These are phyloP conservation scores for Glycine latifolia DNA, from an alignment of 306 rosid species.

Conservation along the genomic window DNA sequence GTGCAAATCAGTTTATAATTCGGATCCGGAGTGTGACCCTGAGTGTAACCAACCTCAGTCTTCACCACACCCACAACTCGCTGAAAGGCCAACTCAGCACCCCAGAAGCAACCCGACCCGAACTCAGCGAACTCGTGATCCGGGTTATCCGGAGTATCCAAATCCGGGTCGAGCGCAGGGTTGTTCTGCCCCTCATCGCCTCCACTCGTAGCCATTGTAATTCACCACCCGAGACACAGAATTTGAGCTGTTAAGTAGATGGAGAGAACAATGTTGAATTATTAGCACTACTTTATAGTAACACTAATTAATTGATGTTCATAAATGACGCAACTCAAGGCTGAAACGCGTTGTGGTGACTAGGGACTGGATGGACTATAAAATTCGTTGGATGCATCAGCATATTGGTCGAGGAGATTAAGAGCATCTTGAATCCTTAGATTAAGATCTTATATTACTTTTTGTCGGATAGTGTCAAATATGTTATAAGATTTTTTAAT, in stretches of 20 bases:
- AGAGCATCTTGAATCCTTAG: no score
- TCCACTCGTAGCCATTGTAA: slow-evolving; percentile 39
- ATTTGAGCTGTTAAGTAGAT: not conserved
- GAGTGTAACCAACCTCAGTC: slow-evolving; percentile 89
- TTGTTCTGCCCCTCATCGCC: slow-evolving; percentile 26
- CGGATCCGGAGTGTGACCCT: slow-evolving; percentile 74
- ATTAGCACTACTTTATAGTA: not conserved
- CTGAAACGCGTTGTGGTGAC: not conserved
- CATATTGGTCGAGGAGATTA: not conserved
- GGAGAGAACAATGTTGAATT: not conserved
- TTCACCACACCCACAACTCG: slow-evolving; percentile 72
- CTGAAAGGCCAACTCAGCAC: slow-evolving; percentile 81
- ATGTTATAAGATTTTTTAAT: no score
- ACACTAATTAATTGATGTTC: not conserved
- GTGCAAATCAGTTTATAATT: slow-evolving; percentile 69
- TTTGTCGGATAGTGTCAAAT: no score
- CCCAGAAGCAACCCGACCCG: slow-evolving; percentile 94
- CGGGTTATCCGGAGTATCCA: slow-evolving; percentile 63
- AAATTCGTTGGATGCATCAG: not conserved
- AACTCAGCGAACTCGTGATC: slow-evolving; percentile 75
- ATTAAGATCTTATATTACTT: no score
- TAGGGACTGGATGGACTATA: not conserved
- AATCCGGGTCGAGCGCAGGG: slow-evolving; percentile 67
- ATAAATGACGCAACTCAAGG: not conserved
- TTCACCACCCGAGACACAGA: not conserved